Evolutionary conservation across 1,284 basidiomycete genomes (phyloP), one percentile per base, ranked within the genome.

Genomic region (Moesziomyces sp.): DNA sequence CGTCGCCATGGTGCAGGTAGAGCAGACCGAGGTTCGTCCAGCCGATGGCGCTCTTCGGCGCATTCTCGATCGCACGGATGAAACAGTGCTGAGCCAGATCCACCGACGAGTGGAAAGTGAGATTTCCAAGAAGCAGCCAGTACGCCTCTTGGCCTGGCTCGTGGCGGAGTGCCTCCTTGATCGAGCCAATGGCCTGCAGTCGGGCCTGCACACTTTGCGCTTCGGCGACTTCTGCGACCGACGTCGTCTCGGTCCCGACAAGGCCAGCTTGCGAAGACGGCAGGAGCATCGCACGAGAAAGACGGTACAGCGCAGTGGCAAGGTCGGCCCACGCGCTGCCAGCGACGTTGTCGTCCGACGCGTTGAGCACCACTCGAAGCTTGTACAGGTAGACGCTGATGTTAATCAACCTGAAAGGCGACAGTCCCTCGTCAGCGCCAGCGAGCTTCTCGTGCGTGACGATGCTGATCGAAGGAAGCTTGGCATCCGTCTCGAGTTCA

Each of bases 21-120:
- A 99, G 87, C 59, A 97, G 87, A 0, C 96, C 97, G 3, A 99
- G 88, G 80, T 92, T 93, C 8, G 92, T 89, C 97, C 97, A 99
- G 0, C 90, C 89, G 6, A 87, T 82, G 28, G 68, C 52, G 46
- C 60, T 74, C 52, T 93, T 94, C 1, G 87, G 84, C 77, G 95
- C 90, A 50, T 92, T 87, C 78, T 98, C 95, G 54, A 98, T 86
- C 8, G 95, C 92, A 53, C 90, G 91, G 79, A 98, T 90, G 76
- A 93, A 97, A 9, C 93, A 91, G 85, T 99, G 95, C 83, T 99
- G 97, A 6, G 93, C 91, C 1, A 89, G 85, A 76, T 89, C 90
- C 0, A 91, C 88, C 51, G 90, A 89, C 9, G 86, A 84, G n/a
- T 88, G 79, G 81, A 94, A 93, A 48, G 90, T 86, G n/a, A 91